Percentiles rank a stretch among this genome's conserved stretches.
Evolutionary conservation across 2,329 filamentous ascomycete genomes (phyloP).

Genomic region (Cordyceps cateniannulata): DNA sequence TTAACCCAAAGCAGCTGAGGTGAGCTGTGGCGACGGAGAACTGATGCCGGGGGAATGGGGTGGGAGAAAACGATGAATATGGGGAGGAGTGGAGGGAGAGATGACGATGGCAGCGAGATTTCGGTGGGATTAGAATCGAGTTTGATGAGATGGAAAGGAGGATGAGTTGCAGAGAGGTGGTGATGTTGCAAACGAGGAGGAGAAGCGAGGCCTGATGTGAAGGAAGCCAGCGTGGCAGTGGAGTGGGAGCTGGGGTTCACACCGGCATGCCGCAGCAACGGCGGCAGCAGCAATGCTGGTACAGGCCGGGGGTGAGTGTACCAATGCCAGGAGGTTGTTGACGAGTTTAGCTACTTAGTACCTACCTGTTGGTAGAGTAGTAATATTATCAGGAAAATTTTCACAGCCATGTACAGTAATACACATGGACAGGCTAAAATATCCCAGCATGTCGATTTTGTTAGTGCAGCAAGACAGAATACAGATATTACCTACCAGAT

Average conservation of each 20-base stretch:
- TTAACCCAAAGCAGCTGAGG: conserved; percentile 9
- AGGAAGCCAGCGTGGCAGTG: background rate
- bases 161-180: background rate
- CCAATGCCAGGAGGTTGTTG: too few relatives aligned
- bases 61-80: background rate
- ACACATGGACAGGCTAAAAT: too few relatives aligned
- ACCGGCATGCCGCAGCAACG: too few relatives aligned
- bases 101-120: background rate
- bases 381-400: too few relatives aligned
- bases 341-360: too few relatives aligned
- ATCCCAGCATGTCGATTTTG: too few relatives aligned
- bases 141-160: background rate
- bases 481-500: background rate
- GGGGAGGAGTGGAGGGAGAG: background rate
- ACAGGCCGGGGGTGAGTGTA: background rate
- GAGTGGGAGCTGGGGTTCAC: background rate
- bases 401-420: too few relatives aligned
- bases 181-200: background rate
- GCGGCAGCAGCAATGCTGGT: background rate
- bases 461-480: too few relatives aligned
- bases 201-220: background rate
- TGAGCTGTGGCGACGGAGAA: background rate
- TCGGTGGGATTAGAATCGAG: background rate
- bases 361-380: too few relatives aligned
- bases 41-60: background rate